Conservation (phyloP, 2,329 filamentous ascomycete species). For the Colletotrichum lini region DNA sequence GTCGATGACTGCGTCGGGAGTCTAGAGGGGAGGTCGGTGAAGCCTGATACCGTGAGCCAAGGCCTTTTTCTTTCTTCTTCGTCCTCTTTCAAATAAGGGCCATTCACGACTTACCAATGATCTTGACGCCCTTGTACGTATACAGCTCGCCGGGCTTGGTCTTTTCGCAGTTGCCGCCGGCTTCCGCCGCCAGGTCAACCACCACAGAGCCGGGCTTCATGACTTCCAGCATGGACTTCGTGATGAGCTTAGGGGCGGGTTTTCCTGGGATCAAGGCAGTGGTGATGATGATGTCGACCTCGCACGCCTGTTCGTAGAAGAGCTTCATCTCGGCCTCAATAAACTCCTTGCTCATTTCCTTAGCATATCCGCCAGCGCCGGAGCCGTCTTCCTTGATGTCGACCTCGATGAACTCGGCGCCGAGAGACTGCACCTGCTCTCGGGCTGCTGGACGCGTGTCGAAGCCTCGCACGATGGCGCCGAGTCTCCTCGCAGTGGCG, state of each 20-base stretch:
- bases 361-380: conserved; percentile 89
- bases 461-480: conserved; percentile 90
- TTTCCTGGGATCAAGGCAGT: conserved; percentile 92
- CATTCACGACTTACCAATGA: conserved; percentile 75
- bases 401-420: conserved; percentile 91
- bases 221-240: conserved; percentile 81
- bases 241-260: conserved; percentile 87
- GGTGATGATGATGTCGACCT: conserved; percentile 93
- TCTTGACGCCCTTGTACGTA: conserved; percentile 82
- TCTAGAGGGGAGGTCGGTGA: conserved; percentile 89
- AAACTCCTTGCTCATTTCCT: conserved; percentile 95
- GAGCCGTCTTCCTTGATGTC: conserved; percentile 87
- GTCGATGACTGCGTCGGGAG: conserved; percentile 91
- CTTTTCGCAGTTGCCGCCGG: conserved; percentile 89
- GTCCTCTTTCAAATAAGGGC: no score
- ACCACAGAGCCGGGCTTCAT: conserved; percentile 94
- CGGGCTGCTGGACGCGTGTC: conserved; percentile 90
- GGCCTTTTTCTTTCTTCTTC: background rate
- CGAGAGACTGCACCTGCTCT: conserved; percentile 91
- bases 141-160: conserved; percentile 81
- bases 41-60: conserved; percentile 64
- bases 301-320: conserved; percentile 87
- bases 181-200: conserved; percentile 89
- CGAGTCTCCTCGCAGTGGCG: conserved; percentile 86
- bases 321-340: conserved; percentile 94